phyloP scores from a whole-genome alignment of 129 eudicot species.

The Erigeron canadensis region DNA sequence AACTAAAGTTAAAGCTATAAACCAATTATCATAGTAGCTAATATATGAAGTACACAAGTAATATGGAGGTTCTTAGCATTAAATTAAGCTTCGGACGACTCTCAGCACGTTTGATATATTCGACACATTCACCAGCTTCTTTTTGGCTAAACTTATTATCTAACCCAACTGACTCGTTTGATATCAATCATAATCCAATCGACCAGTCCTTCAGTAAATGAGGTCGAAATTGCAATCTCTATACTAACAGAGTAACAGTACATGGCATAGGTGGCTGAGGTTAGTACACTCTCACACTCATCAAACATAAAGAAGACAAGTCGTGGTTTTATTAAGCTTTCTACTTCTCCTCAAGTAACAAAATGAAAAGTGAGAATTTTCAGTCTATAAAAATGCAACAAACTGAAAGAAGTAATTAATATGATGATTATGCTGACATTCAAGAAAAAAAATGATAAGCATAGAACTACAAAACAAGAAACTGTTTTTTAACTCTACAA shows the following conservation, averaged over 20 bases:
- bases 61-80: not conserved
- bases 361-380: not conserved
- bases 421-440: not conserved
- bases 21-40: too few relatives aligned
- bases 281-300: too few relatives aligned
- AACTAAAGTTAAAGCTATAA: too few relatives aligned
- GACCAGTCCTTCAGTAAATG: too few relatives aligned
- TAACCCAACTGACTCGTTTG: too few relatives aligned
- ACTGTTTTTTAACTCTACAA: not conserved
- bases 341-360: not conserved
- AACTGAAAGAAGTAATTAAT: not conserved
- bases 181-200: too few relatives aligned
- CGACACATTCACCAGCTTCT: not conserved
- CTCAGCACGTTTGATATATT: not conserved
- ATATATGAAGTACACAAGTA: too few relatives aligned
- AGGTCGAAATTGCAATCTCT: not conserved
- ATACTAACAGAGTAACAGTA: not conserved
- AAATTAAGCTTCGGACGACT: not conserved
- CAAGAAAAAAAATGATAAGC: not conserved
- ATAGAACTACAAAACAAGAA: not conserved
- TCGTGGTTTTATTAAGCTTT: not conserved
- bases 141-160: not conserved
- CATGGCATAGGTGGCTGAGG: too few relatives aligned
- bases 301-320: not conserved
- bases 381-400: not conserved